Evolutionary conservation across 2,329 filamentous ascomycete genomes (phyloP).

Genomic region (Pyrenophora seminiperda): DNA sequence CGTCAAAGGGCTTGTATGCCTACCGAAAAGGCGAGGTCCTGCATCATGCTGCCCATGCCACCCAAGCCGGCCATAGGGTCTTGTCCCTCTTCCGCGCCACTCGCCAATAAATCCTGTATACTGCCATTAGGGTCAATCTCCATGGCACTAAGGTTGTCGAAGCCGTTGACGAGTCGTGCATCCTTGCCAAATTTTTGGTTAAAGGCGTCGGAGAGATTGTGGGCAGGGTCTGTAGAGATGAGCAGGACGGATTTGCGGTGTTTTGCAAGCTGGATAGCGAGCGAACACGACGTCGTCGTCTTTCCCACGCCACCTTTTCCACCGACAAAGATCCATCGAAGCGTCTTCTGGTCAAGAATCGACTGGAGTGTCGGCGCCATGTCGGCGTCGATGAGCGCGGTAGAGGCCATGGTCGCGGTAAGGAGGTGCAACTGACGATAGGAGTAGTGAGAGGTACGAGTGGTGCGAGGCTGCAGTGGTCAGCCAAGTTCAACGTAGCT

Average conservation of each 20-base stretch:
- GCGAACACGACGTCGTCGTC: slow-evolving; percentile 98
- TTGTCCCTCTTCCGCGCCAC: slow-evolving; percentile 71
- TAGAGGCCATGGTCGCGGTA: slow-evolving; percentile 42
- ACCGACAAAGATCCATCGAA: slow-evolving; percentile 99
- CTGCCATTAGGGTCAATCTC: slow-evolving; percentile 98
- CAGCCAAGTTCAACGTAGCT: not conserved
- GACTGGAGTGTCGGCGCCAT: slow-evolving; percentile 93
- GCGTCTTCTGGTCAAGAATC: slow-evolving; percentile 90
- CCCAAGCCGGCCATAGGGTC: slow-evolving; percentile 71
- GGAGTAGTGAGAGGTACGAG: not conserved
- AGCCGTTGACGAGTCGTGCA: slow-evolving; percentile 85
- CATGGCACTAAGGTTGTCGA: slow-evolving; percentile 94
- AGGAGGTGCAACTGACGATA: not conserved
- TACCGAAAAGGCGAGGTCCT: slow-evolving; percentile 95
- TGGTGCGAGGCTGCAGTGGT: not conserved
- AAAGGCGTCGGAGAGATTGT: slow-evolving; percentile 97
- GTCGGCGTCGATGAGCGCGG: slow-evolving; percentile 60
- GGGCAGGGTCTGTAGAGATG: slow-evolving; percentile 97
- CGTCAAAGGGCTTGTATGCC: slow-evolving; percentile 40
- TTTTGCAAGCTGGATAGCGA: slow-evolving; percentile 95
- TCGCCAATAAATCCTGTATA: slow-evolving; percentile 90
- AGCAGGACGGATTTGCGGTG: slow-evolving; percentile 94
- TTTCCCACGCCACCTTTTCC: slow-evolving; percentile 98
- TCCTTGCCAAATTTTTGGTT: slow-evolving; percentile 99
- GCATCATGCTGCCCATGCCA: slow-evolving; percentile 93